Base-by-base conservation (phyloP, 495 filamentous ascomycete species). In the Xylaria bambusicola region DNA sequence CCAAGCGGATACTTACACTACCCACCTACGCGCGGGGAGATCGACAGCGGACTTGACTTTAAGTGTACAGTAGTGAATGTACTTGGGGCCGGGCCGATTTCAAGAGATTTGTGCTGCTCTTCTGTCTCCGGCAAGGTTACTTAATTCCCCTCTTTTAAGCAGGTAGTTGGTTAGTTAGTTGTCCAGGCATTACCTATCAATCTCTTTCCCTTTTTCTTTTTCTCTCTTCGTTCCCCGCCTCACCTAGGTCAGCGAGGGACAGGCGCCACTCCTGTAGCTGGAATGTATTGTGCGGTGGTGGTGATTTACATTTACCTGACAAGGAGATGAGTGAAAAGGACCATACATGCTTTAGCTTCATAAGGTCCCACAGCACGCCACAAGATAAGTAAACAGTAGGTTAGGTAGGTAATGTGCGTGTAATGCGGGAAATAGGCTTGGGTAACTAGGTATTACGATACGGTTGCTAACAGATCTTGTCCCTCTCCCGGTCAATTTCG, bases 171-270 rank as follows among this genome's bases (percentile, higher is more conserved):
- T 10, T 21, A 3, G 8, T 23, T 47, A 10, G n/a, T n/a, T n/a
- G n/a, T n/a, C n/a, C n/a, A n/a, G n/a, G n/a, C n/a, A n/a, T n/a
- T n/a, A n/a, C n/a, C n/a, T 21, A 17, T 21, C 15, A 26, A 23
- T 1, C 10, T 27, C 35, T 36, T 56, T 24, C 17, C 17, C 15
- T 29, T 47, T 29, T 36, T 7, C 7, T 24, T 26, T 48, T 38
- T 48, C 27, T 38, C 36, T 13, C 13, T 29, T 12, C 10, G 7
- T n/a, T 20, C 41, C 18, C 41, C 7, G 26, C 51, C 38, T 54
- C 52, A 54, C 52, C 52, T 54, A 54, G 52, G 52, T 54, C 52
- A 54, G 26, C 23, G 17, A 40, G 13, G 17, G 29, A n/a, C n/a
- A 12, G 33, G 29, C 31, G 49, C 50, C 50, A 52, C 38, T 41